phyloP scores from a whole-genome alignment of 2,329 filamentous ascomycete species.

The Pyrenophora graminea region DNA sequence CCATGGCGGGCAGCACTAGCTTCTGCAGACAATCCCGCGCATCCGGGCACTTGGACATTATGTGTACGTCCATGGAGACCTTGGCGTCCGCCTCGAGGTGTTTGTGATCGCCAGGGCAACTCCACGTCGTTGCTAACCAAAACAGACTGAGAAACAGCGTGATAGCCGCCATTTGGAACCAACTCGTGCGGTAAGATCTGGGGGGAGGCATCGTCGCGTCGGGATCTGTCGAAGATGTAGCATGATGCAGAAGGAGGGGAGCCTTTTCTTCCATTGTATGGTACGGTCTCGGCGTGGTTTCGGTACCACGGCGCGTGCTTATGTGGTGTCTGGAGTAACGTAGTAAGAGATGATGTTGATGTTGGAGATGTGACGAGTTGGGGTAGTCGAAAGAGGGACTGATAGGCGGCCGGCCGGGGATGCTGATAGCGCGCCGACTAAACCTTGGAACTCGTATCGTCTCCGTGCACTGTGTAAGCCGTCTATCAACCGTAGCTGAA shows the following conservation, averaged over 20 bases:
- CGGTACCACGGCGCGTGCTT: background rate
- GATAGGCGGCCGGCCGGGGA: slow-evolving; percentile 10
- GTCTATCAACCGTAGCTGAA: background rate
- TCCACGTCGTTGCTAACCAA: slow-evolving; percentile 35
- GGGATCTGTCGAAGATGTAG: slow-evolving; percentile 4
- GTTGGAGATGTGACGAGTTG: slow-evolving; percentile 6
- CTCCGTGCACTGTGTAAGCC: background rate
- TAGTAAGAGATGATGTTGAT: background rate
- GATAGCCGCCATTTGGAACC: slow-evolving; percentile 32
- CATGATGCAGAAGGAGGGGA: slow-evolving; percentile 32
- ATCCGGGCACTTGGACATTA: slow-evolving; percentile 94
- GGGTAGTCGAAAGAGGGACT: slow-evolving; percentile 11
- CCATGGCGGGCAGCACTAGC: slow-evolving; percentile 85
- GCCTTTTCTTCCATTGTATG: slow-evolving; percentile 36
- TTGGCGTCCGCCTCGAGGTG: slow-evolving; percentile 35
- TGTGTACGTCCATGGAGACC: slow-evolving; percentile 88
- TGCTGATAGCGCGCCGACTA: slow-evolving; percentile 16
- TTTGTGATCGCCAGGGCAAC: slow-evolving; percentile 34
- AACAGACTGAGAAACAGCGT: slow-evolving; percentile 39
- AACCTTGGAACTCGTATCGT: background rate
- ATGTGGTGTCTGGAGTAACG: slow-evolving; percentile 1
- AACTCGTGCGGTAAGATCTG: slow-evolving; percentile 14
- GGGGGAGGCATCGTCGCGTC: slow-evolving; percentile 19
- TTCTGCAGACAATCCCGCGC: slow-evolving; percentile 80
- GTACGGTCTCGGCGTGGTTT: slow-evolving; percentile 1